Evolutionary conservation across 495 filamentous ascomycete species (phyloP).

Genomic region (Oleoguttula mirabilis): DNA sequence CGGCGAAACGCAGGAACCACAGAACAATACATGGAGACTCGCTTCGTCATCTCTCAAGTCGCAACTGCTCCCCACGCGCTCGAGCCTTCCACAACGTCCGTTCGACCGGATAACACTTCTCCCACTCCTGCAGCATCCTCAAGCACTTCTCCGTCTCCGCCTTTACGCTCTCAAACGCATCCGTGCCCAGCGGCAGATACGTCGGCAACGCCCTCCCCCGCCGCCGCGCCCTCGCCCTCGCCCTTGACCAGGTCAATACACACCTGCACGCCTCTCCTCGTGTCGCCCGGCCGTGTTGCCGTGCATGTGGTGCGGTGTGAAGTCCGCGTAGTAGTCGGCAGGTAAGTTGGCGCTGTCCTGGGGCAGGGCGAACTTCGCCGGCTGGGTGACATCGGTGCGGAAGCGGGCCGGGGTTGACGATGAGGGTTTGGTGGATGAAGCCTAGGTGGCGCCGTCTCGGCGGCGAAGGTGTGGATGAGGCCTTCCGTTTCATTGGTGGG

Average conservation of each 20-base stretch:
- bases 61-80: too few relatives aligned
- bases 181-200: slow-evolving; percentile 29
- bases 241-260: slow-evolving; percentile 34
- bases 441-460: neutral
- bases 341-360: neutral
- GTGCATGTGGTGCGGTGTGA: slow-evolving; percentile 3
- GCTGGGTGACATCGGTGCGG: slow-evolving; percentile 15
- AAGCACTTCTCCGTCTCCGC: slow-evolving; percentile 28
- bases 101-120: slow-evolving; percentile 16
- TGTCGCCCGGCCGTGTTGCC: slow-evolving; percentile 30
- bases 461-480: neutral
- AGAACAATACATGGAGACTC: too few relatives aligned
- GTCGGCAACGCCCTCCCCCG: slow-evolving; percentile 24
- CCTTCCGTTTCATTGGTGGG: neutral
- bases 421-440: slow-evolving; percentile 10
- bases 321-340: neutral
- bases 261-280: slow-evolving; percentile 26
- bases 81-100: too few relatives aligned
- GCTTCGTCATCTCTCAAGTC: too few relatives aligned
- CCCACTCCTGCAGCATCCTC: slow-evolving; percentile 27
- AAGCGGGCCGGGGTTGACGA: slow-evolving; percentile 18
- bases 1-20: too few relatives aligned
- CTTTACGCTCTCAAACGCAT: slow-evolving; percentile 27
- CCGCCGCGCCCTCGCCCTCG: slow-evolving; percentile 25
- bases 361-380: slow-evolving; percentile 5